phyloP scores from a whole-genome alignment of 1,284 basidiomycete species.

The Mycena citricolor region DNA sequence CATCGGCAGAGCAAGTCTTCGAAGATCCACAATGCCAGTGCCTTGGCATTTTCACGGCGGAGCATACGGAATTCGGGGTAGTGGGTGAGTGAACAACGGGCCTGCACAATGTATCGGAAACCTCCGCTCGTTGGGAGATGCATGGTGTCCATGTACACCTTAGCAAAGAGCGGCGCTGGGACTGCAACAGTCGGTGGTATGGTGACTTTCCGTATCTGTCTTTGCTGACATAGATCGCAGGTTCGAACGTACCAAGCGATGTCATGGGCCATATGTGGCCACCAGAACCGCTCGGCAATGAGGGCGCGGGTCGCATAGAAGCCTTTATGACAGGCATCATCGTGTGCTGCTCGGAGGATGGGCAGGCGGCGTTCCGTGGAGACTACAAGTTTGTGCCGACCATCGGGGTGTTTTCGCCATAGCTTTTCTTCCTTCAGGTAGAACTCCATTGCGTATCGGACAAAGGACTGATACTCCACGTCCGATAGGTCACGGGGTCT shows the following conservation, averaged over 20 bases:
- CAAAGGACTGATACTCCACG: conserved; percentile 28
- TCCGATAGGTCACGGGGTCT: conserved; percentile 8
- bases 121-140: conserved; percentile 26
- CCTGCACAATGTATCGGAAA: conserved; percentile 29
- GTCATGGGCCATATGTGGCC: conserved; percentile 4
- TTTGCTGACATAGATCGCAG: conserved; percentile 2
- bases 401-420: conserved; percentile 1
- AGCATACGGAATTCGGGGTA: conserved; percentile 29
- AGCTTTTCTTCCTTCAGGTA: neutral
- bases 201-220: neutral
- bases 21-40: conserved; percentile 27
- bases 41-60: conserved; percentile 13
- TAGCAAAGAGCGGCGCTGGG: conserved; percentile 33
- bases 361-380: neutral
- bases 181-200: conserved; percentile 32
- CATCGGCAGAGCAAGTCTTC: conserved; percentile 27
- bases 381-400: neutral
- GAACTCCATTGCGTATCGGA: conserved; percentile 1
- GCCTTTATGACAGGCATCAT: conserved; percentile 6
- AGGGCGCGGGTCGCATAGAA: neutral
- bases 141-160: conserved; percentile 34
- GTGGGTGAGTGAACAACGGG: conserved; percentile 20
- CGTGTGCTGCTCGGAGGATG: neutral
- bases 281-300: conserved; percentile 16
- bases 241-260: conserved; percentile 8